Evolutionary conservation across 305 asterid genomes (phyloP).

Genomic region (Fraxinus ornus): DNA sequence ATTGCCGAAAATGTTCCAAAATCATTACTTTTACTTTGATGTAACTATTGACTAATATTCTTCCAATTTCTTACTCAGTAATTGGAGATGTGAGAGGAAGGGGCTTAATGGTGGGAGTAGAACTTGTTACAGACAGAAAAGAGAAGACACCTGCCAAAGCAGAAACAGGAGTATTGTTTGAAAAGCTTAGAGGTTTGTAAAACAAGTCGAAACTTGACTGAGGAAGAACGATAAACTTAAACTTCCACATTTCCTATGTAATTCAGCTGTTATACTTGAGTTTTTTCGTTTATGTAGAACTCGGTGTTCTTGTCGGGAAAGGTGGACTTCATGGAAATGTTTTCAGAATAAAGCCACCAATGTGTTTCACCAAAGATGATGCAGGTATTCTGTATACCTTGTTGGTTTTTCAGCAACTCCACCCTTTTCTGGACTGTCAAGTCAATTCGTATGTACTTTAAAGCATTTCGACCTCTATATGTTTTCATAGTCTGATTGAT

Average conservation of each 20-base stretch:
- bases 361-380: conserved; percentile 87
- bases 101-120: conserved; percentile 90
- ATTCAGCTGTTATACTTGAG: background rate
- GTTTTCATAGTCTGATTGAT: background rate
- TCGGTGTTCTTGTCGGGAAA: conserved; percentile 82
- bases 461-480: background rate
- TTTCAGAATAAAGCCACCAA: conserved; percentile 96
- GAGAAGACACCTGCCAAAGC: conserved; percentile 85
- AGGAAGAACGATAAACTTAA: background rate
- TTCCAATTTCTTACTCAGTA: conserved; percentile 44
- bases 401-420: background rate
- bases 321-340: conserved; percentile 95
- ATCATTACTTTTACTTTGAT: background rate
- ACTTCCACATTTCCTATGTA: background rate
- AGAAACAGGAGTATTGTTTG: conserved; percentile 79
- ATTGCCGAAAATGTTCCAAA: background rate
- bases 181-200: conserved; percentile 80
- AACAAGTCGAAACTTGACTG: conserved; percentile 1
- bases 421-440: background rate
- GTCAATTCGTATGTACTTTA: background rate
- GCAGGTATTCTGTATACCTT: conserved; percentile 55
- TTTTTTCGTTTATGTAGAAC: conserved; percentile 42
- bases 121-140: conserved; percentile 74
- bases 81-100: conserved; percentile 96
- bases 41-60: background rate